A percentile compares a stretch with the other conserved stretches of the same genome.
phyloP scores from a whole-genome alignment of 352 stramenopile species.

The Globisporangium alternatum region DNA sequence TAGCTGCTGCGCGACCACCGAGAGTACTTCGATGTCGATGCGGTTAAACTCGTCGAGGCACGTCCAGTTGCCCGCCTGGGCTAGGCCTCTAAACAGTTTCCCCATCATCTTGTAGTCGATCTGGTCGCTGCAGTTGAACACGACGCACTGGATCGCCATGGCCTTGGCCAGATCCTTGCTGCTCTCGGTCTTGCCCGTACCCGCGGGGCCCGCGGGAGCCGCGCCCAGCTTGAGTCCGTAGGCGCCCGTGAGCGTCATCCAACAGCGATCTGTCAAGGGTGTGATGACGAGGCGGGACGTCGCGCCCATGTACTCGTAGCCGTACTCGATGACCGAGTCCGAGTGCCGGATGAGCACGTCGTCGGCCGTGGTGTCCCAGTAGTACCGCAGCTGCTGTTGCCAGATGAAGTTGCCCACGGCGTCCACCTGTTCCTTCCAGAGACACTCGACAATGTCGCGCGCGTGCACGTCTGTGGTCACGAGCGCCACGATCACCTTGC shows the following conservation, averaged over 20 bases:
- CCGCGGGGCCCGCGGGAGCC: constrained; percentile 91
- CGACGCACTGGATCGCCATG: constrained; percentile 92
- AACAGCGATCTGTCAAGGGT: constrained; percentile 92
- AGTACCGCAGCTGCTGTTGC: constrained; percentile 94
- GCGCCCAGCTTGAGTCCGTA: constrained; percentile 92
- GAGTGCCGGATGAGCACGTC: constrained; percentile 90
- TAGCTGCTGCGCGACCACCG: constrained; percentile 91
- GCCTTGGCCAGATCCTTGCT: constrained; percentile 95
- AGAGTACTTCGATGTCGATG: constrained; percentile 94
- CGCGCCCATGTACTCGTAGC: constrained; percentile 95
- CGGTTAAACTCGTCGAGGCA: constrained; percentile 95
- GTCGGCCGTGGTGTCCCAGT: constrained; percentile 88
- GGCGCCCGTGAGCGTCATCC: constrained; percentile 94
- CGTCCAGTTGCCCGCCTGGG: constrained; percentile 88
- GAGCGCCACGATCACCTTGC: constrained; percentile 92
- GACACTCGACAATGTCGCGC: constrained; percentile 82
- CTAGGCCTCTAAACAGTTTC: constrained; percentile 93
- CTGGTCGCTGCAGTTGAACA: constrained; percentile 96
- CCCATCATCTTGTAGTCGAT: constrained; percentile 98
- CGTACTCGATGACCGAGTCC: constrained; percentile 87
- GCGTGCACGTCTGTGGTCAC: constrained; percentile 93
- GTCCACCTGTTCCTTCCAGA: constrained; percentile 68
- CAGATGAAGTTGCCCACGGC: constrained; percentile 91
- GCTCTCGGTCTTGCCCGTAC: constrained; percentile 96
- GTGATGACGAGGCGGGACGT: constrained; percentile 88